A percentile compares a stretch with the other conserved stretches of the same genome.
These are phyloP conservation scores for Neurospora sp. DNA, from an alignment of 2,329 filamentous ascomycete genomes.

Conservation along the genomic window DNA sequence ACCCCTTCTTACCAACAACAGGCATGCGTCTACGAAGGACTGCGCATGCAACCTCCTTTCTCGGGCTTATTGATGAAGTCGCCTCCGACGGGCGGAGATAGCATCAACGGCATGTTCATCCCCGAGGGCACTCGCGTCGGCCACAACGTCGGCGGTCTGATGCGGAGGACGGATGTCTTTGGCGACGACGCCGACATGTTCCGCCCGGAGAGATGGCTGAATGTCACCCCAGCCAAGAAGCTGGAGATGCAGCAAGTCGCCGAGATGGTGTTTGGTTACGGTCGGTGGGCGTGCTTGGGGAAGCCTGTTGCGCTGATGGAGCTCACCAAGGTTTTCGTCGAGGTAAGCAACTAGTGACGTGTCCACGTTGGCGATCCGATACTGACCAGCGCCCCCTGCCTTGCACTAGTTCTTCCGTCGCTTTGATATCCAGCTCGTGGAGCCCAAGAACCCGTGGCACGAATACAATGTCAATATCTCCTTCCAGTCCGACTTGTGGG, in stretches of 20 bases:
- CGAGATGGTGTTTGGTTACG: slow-evolving; percentile 27
- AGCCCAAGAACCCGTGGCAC: slow-evolving; percentile 16
- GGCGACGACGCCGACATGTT: slow-evolving; percentile 29
- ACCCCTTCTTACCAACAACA: not conserved
- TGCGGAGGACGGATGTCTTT: slow-evolving; percentile 15
- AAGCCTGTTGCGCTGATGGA: slow-evolving; percentile 32
- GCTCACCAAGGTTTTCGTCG: slow-evolving; percentile 30
- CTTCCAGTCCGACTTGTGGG: slow-evolving; percentile 20
- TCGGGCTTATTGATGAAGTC: slow-evolving; percentile 6
- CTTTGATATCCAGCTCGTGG: slow-evolving; percentile 16
- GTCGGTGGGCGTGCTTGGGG: slow-evolving; percentile 30
- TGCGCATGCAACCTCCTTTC: slow-evolving; percentile 15
- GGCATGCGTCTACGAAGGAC: slow-evolving; percentile 19
- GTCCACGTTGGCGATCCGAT: not conserved
- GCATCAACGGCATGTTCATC: slow-evolving; percentile 19
- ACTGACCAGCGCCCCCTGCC: not conserved
- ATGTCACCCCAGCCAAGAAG: slow-evolving; percentile 18
- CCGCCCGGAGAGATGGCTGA: slow-evolving; percentile 35
- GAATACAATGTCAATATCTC: slow-evolving; percentile 15
- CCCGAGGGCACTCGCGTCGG: slow-evolving; percentile 17
- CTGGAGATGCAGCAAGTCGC: slow-evolving; percentile 12
- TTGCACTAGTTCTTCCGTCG: not conserved
- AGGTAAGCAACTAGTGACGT: slow-evolving; percentile 18
- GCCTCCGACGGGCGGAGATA: slow-evolving; percentile 18
- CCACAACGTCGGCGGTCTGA: slow-evolving; percentile 5